phyloP scores from a whole-genome alignment of 306 rosid species.

The Coriaria nepalensis region DNA sequence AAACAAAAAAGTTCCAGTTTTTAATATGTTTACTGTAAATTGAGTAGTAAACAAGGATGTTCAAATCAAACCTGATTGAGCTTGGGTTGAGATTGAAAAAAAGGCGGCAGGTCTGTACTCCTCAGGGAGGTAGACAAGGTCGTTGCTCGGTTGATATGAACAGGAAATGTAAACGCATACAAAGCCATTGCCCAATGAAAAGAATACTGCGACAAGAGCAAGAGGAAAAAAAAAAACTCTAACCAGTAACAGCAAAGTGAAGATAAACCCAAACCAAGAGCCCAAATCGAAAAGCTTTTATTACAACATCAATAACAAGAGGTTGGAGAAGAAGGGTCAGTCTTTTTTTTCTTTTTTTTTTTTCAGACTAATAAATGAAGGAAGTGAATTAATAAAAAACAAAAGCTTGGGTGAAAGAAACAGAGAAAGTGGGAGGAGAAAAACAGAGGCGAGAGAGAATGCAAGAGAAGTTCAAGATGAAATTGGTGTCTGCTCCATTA shows the following conservation, averaged over 20 bases:
- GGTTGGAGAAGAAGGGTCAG: no score
- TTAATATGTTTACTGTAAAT: neutral
- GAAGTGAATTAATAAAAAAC: no score
- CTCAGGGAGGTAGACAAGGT: conserved; percentile 27
- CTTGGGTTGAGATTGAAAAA: conserved; percentile 19
- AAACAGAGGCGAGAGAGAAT: no score
- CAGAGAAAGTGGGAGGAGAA: no score
- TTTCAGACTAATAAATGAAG: no score
- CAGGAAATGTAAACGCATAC: conserved; percentile 39
- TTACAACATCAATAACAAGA: no score
- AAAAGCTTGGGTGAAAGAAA: no score
- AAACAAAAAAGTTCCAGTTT: no score
- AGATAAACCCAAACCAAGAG: conserved; percentile 17
- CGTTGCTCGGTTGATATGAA: conserved; percentile 22
- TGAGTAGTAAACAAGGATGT: neutral
- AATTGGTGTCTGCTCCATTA: no score
- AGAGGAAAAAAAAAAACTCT: conserved; percentile 1
- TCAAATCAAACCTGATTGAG: conserved; percentile 38
- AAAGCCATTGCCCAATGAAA: conserved; percentile 44
- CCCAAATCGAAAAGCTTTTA: neutral
- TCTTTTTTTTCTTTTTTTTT: no score
- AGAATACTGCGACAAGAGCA: neutral
- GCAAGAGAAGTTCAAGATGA: no score
- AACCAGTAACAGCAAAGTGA: conserved; percentile 5
- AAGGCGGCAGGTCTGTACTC: conserved; percentile 19